Evolutionary conservation across 257 asterid species (phyloP), one percentile per base, ranked within the genome.

Genomic region (Striga asiatica): DNA sequence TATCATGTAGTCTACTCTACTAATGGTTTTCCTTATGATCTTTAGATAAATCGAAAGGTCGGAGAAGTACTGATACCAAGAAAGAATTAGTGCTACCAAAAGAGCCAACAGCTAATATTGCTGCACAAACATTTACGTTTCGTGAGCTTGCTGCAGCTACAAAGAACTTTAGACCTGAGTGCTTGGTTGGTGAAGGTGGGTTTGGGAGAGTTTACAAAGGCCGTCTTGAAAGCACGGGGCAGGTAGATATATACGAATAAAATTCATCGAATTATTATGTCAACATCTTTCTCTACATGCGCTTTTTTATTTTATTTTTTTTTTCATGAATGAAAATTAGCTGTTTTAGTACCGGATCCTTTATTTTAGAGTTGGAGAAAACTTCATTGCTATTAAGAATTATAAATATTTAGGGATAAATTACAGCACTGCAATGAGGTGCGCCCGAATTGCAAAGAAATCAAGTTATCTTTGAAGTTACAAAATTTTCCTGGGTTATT

Each of bases 61-160:
- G 76, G 48, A 69, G 74, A 58, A 74, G 76, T 59, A 70, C 31
- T 67, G 95, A 89, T 61, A 65, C 79, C 24, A 89, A 77, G 80
- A 88, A 82, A 69, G 95, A 89, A 57, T 58, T 70, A 37, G 51
- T 77, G 48, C 49, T 70, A 47, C 75, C 79, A 20, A 85, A 85
- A 66, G 95, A 81, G 70, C 77, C 94, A 50, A 67, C 84, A n/a
- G 71, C 83, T 13, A 74, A 86, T 65, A 89, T 86, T 50, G 98
- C 96, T 61, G 96, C 98, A 19, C 96, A 91, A 61, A 91, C 93
- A 21, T 91, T 91, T 71, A 91, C 98, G 13, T 91, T 87, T 61
- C 96, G 98, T 63, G 98, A 87, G 65, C 96, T 91, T 71, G 98
- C 97, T 32, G 75, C 86, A 66, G 98, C 96, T 28, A 87, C 98